Conservation (phyloP, 2,329 filamentous ascomycete genomes). For the Clonostachys rhizophaga region DNA sequence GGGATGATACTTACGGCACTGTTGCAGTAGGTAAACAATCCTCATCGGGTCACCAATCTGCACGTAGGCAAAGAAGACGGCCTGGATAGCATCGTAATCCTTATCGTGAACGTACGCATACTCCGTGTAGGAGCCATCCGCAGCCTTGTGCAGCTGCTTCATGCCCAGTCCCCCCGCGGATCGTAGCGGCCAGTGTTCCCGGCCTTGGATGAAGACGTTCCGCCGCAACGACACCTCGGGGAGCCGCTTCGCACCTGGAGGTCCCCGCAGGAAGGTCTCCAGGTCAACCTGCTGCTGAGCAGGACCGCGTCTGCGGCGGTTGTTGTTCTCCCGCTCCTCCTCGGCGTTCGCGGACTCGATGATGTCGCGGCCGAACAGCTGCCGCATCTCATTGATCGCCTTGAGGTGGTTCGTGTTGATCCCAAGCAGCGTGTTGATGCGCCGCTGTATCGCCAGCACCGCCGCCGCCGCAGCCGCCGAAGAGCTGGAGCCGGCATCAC, state of each 20-base stretch:
- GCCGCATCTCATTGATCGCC: constrained; percentile 84
- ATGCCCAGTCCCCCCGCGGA: constrained; percentile 81
- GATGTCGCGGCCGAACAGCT: constrained; percentile 50
- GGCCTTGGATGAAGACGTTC: constrained; percentile 82
- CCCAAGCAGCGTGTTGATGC: constrained; percentile 35
- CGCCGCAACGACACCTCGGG: constrained; percentile 67
- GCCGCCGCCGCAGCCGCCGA: constrained; percentile 1
- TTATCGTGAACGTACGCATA: constrained; percentile 76
- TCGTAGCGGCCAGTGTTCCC: constrained; percentile 79
- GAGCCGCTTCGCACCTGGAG: constrained; percentile 54
- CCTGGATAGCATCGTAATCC: constrained; percentile 70
- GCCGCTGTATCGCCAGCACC: constrained; percentile 5
- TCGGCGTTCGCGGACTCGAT: constrained; percentile 50
- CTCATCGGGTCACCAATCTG: constrained; percentile 78
- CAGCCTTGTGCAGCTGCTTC: constrained; percentile 43
- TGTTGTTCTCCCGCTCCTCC: constrained; percentile 33
- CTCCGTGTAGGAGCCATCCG: constrained; percentile 53
- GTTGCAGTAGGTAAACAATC: constrained; percentile 66
- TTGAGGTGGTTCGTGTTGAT: constrained; percentile 70
- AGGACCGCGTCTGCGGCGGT: constrained; percentile 24
- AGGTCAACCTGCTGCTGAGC: constrained; percentile 48
- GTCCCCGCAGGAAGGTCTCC: constrained; percentile 48
- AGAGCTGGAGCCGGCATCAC: neutral
- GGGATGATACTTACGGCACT: constrained; percentile 22
- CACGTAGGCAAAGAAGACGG: constrained; percentile 74